Base-by-base conservation (phyloP, 192 early-diverging fungal genomes). In the Rhizoclosmatium globosum region DNA sequence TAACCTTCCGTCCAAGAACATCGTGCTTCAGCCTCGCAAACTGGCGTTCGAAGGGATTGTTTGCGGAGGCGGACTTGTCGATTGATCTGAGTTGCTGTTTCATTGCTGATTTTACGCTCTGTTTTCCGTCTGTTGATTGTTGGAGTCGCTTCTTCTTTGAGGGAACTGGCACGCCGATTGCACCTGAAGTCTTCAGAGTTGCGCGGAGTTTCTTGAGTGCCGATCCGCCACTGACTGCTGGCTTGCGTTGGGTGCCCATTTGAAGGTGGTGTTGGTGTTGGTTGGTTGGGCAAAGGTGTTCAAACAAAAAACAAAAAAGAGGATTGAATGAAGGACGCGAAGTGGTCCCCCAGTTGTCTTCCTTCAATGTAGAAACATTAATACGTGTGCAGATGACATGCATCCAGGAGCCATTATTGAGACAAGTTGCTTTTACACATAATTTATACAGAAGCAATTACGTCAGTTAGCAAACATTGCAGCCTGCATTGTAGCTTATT, bases 41-140 rank as follows among this genome's bases (percentile, higher is more conserved):
- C 83, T 97, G 93, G 69, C 93, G 79, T 74, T 99, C 98, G 69
- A 98, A 99, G 2, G 96, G 98, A 84, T 98, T 99, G 69, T 91
- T 81, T n/a, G 68, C 45, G 42, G 75, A 61, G 23, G 78, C 43
- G 50, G 48, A 23, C 70, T 72, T 72, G 74, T 47, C 21, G 58
- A 69, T 4, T 80, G 57, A 6, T 59, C 72, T 42, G 80, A 78
- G 53, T 79, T 61, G 3, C 44, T 79, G 38, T 74, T 64, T 56
- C 76, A 74, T 11, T 77, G 42, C 82, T 64, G 83, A 77, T 67
- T 81, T 82, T 2, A 79, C 64, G 85, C 86, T 68, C 89, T 89
- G 41, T 82, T 91, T 3, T 6, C 47, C 47, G 42, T 48, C 47
- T 11, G 6, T 43, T 11, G 47, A 47, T 43, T n/a, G 43, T 4